Conservation (phyloP, 768 basidiomycete species). For the Tubosaeta sp. region DNA sequence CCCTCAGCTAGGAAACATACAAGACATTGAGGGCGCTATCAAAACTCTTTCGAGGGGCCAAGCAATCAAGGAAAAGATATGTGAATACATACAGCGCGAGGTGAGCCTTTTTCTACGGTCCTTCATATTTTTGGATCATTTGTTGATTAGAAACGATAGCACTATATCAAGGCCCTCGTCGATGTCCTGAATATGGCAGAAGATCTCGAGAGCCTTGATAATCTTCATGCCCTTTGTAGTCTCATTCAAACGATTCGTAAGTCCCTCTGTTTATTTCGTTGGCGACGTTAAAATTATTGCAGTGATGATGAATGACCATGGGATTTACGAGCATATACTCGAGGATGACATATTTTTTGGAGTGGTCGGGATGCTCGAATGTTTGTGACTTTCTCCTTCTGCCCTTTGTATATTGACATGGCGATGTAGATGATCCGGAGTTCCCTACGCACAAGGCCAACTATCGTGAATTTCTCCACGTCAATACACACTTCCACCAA, state of each 20-base stretch:
- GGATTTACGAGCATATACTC: constrained; percentile 90
- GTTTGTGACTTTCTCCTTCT: constrained; percentile 45
- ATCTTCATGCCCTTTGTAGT: constrained; percentile 85
- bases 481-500: constrained; percentile 82
- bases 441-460: constrained; percentile 96
- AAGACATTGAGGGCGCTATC: constrained; percentile 75
- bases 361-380: constrained; percentile 95
- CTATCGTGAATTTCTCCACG: constrained; percentile 88
- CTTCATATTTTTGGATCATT: neutral
- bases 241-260: constrained; percentile 93
- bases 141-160: constrained; percentile 40
- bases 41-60: constrained; percentile 71
- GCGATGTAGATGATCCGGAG: constrained; percentile 82
- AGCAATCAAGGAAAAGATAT: constrained; percentile 74
- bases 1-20: constrained; percentile 73
- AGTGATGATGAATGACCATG: constrained; percentile 96
- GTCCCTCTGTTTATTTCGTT: constrained; percentile 24
- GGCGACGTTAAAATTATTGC: constrained; percentile 4
- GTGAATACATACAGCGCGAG: constrained; percentile 83
- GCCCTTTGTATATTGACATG: constrained; percentile 11
- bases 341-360: constrained; percentile 91
- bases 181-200: constrained; percentile 85
- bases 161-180: constrained; percentile 85
- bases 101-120: constrained; percentile 40
- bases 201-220: constrained; percentile 87